Conservation (phyloP, 495 filamentous ascomycete genomes). For the Hypoxylon perforatum region DNA sequence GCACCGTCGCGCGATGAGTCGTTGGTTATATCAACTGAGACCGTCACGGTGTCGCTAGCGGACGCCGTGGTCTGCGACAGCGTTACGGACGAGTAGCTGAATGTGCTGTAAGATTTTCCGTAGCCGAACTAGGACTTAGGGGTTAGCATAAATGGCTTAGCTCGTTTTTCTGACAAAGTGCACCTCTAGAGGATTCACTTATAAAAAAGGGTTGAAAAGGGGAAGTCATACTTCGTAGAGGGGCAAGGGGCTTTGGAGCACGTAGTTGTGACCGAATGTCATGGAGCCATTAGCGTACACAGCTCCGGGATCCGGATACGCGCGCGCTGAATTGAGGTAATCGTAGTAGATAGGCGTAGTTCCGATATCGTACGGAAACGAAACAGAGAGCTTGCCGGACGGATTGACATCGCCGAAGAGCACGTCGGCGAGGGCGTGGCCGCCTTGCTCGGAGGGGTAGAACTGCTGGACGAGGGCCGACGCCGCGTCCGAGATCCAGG, state of each 20-base stretch:
- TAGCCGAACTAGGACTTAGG: constrained; percentile 70
- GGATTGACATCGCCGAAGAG: constrained; percentile 87
- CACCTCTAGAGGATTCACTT: background rate
- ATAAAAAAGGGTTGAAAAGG: background rate
- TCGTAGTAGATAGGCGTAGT: constrained; percentile 76
- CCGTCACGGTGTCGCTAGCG: constrained; percentile 59
- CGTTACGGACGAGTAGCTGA: constrained; percentile 62
- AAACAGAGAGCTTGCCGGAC: constrained; percentile 72
- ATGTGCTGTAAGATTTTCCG: constrained; percentile 73
- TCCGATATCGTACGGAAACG: constrained; percentile 70
- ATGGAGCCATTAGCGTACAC: constrained; percentile 66
- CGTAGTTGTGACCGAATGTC: constrained; percentile 73
- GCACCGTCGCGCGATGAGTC: constrained; percentile 65
- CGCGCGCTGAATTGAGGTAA: constrained; percentile 73
- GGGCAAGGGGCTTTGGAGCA: constrained; percentile 65
- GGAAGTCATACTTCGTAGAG: constrained; percentile 59
- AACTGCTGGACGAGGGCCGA: constrained; percentile 75
- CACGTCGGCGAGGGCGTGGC: constrained; percentile 80
- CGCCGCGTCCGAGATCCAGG: constrained; percentile 70
- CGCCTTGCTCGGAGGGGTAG: constrained; percentile 79
- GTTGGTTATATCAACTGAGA: constrained; percentile 69
- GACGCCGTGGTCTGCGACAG: constrained; percentile 59
- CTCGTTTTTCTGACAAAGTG: too few relatives aligned
- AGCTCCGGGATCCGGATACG: constrained; percentile 59
- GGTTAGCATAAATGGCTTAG: too few relatives aligned